Base-by-base conservation (phyloP, 345 rosid species). In the Syzygium jambos region DNA sequence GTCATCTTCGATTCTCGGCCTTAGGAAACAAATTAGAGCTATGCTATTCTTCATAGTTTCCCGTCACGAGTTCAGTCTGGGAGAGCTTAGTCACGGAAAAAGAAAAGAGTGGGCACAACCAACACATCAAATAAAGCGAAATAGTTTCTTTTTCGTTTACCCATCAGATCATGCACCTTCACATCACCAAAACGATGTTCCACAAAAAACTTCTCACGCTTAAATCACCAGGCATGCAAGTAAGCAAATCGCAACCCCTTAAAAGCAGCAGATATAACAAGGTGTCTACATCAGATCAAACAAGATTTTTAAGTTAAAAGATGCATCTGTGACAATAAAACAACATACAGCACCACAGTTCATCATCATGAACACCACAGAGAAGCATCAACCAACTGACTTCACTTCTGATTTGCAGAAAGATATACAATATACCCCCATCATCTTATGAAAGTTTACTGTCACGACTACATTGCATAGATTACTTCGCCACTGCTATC, bases 401-500 rank as follows among this genome's bases (percentile, higher is more conserved):
- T 27, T n/a, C 65, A 49, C 53, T 83, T 55, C 49, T 51, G 85
- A 34, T 63, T 52, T 46, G 13, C 27, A 34, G 85, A 85, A 85
- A 49, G 43, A 53, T 65, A 63, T 56, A 25, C 87, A 30, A 54
- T 49, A 25, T 25, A 17, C 85, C 34, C 30, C 57, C 86, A 43
- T 49, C 87, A 34, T 78, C 41, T 23, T 34, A 65, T 73, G 80
- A 38, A 73, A 73, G 78, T 55, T 56, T 57, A 63, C 87, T 8
- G 53, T 59, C 86, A 85, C 38, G 78, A 84, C 95, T 93, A 96
- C 95, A 96, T 93, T 85, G 99, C 99, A 88, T 98, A 96, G 55
- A 98, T 94, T 59, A 98, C 92, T 91, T 98, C 99, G 78, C 99
- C 99, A 17, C 99, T 96, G 92, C 99, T 98, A 61, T 98, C 99